Conservation (phyloP, 2,329 filamentous ascomycete genomes). For the Teratosphaeria viscida region DNA sequence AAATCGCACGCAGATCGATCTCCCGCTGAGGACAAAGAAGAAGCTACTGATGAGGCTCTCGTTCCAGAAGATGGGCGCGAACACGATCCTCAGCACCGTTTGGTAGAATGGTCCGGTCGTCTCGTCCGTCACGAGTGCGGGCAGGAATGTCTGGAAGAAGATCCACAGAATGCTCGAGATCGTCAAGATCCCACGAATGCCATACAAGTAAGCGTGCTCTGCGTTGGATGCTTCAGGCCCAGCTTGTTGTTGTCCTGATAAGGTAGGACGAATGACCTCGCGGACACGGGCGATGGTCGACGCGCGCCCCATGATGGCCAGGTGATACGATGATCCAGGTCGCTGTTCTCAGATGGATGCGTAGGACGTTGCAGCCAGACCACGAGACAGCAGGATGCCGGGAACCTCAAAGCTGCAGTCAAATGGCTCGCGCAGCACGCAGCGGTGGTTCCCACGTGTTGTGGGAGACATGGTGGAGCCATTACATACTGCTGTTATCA, state of each 20-base stretch:
- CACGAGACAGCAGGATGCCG: neutral
- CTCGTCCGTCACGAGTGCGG: conserved; percentile 30
- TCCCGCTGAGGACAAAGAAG: conserved; percentile 37
- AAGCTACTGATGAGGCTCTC: conserved; percentile 35
- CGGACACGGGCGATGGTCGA: neutral
- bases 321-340: neutral
- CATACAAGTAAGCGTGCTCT: conserved; percentile 27
- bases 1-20: conserved; percentile 34
- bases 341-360: neutral
- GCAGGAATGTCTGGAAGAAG: conserved; percentile 37
- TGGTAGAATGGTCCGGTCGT: conserved; percentile 23
- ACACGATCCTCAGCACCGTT: conserved; percentile 32
- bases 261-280: neutral
- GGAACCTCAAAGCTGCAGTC: neutral
- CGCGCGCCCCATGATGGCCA: neutral
- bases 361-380: neutral
- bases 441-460: neutral
- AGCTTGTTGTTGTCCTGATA: neutral
- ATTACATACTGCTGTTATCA: neutral
- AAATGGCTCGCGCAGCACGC: neutral
- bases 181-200: conserved; percentile 35
- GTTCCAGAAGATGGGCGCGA: conserved; percentile 39
- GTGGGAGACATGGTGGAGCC: neutral
- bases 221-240: neutral
- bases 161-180: conserved; percentile 35